A percentile compares a stretch with the other conserved stretches of the same genome.
These are phyloP conservation scores for Acidiella bohemica DNA, from an alignment of 495 filamentous ascomycete genomes.

Conservation along the genomic window DNA sequence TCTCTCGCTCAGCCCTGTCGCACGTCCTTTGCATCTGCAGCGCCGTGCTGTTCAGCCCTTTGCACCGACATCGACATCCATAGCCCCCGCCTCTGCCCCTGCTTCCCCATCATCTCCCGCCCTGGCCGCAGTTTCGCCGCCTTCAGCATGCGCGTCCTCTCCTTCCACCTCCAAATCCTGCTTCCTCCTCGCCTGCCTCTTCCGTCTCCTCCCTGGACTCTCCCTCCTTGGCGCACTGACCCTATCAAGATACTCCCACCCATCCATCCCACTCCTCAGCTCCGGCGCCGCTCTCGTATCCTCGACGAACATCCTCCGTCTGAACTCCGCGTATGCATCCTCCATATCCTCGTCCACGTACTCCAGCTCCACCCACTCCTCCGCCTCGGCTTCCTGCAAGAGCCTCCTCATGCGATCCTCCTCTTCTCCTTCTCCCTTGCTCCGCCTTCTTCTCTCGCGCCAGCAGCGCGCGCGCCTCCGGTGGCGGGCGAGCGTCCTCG, in stretches of 20 bases:
- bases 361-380: constrained; percentile 49
- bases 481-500: constrained; percentile 19
- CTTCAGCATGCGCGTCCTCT: constrained; percentile 8
- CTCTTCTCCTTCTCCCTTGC: constrained; percentile 36
- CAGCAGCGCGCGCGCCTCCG: constrained; percentile 50
- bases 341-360: constrained; percentile 55
- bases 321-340: constrained; percentile 48
- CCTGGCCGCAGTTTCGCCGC: not conserved
- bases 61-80: too few relatives aligned
- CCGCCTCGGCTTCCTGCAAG: constrained; percentile 48
- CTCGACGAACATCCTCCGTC: constrained; percentile 46
- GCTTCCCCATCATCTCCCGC: not conserved
- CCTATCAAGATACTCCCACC: constrained; percentile 47
- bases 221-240: constrained; percentile 52
- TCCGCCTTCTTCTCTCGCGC: constrained; percentile 50
- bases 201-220: constrained; percentile 26
- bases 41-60: too few relatives aligned
- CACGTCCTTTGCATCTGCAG: too few relatives aligned
- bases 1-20: too few relatives aligned
- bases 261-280: constrained; percentile 40
- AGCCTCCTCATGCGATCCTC: constrained; percentile 26
- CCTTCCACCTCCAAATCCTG: constrained; percentile 7
- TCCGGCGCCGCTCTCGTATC: constrained; percentile 36
- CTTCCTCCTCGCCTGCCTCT: constrained; percentile 19
- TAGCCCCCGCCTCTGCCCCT: too few relatives aligned